Percentiles rank a stretch among this genome's conserved stretches.
Evolutionary conservation across 441 rosid genomes (phyloP).

Genomic region (Adansonia gregorii): DNA sequence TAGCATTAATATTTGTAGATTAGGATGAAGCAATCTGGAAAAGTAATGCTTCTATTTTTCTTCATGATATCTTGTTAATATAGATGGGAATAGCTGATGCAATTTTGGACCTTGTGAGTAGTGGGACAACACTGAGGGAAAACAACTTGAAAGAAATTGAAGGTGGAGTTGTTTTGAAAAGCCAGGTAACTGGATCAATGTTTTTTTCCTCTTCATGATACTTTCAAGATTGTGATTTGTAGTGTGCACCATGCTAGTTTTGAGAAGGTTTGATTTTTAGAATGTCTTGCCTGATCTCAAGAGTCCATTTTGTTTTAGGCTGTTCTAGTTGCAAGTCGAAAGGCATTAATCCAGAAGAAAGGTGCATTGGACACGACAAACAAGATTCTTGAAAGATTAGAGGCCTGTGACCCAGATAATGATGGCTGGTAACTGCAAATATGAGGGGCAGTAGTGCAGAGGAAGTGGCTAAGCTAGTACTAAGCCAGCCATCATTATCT

Average conservation of each 20-base stretch:
- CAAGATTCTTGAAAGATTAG: slow-evolving; percentile 91
- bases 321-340: slow-evolving; percentile 81
- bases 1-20: not conserved
- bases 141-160: slow-evolving; percentile 94
- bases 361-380: slow-evolving; percentile 66
- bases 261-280: not conserved
- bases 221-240: slow-evolving; percentile 9
- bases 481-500: slow-evolving; percentile 72
- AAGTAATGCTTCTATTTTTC: not conserved
- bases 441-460: slow-evolving; percentile 83
- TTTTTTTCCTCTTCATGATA: not conserved
- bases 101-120: slow-evolving; percentile 96
- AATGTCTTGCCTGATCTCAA: not conserved
- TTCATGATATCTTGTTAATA: slow-evolving; percentile 27
- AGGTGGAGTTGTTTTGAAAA: slow-evolving; percentile 85
- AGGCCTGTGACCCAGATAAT: slow-evolving; percentile 64
- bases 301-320: slow-evolving; percentile 53
- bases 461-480: slow-evolving; percentile 68
- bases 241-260: slow-evolving; percentile 18
- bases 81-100: slow-evolving; percentile 99
- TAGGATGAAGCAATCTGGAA: not conserved
- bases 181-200: slow-evolving; percentile 64
- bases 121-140: slow-evolving; percentile 89
- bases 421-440: slow-evolving; percentile 79
- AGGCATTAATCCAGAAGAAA: slow-evolving; percentile 66